Conservation (phyloP, 2,329 filamentous ascomycete genomes). For the Pseudocercospora macadamiae region DNA sequence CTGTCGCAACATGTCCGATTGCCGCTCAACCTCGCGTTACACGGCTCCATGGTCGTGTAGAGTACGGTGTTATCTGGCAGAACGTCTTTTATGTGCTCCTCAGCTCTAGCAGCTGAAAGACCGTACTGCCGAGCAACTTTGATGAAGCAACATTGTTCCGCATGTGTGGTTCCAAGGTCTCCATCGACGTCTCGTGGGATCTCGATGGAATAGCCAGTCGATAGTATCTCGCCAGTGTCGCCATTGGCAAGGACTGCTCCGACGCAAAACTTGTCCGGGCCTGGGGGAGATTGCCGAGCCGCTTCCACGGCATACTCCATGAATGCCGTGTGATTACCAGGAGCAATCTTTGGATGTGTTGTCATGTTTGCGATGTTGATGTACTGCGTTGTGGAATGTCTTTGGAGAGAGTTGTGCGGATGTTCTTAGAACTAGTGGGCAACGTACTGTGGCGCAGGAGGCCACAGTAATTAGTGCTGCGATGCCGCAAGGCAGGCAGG, state of each 20-base stretch:
- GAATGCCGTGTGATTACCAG: neutral
- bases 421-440: no score
- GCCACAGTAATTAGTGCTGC: no score
- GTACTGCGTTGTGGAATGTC: no score
- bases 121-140: constrained; percentile 2
- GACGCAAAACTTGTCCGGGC: constrained; percentile 5
- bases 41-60: constrained; percentile 10
- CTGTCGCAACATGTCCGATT: constrained; percentile 6
- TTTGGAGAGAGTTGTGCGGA: no score
- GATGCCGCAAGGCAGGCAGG: no score
- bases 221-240: constrained; percentile 4
- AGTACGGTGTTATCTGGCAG: neutral
- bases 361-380: no score
- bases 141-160: constrained; percentile 15
- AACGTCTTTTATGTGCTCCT: neutral
- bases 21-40: neutral
- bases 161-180: constrained; percentile 10
- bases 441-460: no score
- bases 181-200: neutral
- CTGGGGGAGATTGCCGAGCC: neutral
- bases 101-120: neutral
- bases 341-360: neutral
- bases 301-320: neutral
- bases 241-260: constrained; percentile 1
- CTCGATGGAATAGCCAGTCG: constrained; percentile 9